Conservation (phyloP, 768 basidiomycete species). For the Xerocomellus amylosporus region DNA sequence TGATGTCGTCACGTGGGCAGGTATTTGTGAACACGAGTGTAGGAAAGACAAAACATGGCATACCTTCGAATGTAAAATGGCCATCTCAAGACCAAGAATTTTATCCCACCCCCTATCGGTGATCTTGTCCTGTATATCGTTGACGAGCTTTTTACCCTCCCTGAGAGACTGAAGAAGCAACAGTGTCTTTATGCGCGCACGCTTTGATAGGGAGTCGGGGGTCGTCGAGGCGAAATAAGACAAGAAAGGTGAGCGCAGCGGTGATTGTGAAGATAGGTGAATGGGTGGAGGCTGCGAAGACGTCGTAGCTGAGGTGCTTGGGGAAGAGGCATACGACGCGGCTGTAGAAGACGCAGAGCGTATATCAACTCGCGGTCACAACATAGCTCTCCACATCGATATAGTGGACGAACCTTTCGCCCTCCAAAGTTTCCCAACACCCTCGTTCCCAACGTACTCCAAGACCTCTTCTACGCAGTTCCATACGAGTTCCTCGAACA, state of each 20-base stretch:
- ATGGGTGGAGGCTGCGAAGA: constrained; percentile 5
- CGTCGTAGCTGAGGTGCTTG: constrained; percentile 2
- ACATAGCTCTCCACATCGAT: neutral
- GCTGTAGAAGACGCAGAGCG: constrained; percentile 32
- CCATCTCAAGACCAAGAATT: constrained; percentile 66
- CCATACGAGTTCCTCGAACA: constrained; percentile 67
- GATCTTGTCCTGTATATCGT: constrained; percentile 22
- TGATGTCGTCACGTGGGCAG: neutral
- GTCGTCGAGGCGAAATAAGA: constrained; percentile 82
- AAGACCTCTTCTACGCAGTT: constrained; percentile 54
- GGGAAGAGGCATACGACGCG: constrained; percentile 48
- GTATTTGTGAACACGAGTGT: neutral
- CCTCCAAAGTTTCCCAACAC: constrained; percentile 60
- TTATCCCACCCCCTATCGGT: constrained; percentile 36
- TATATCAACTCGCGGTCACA: neutral
- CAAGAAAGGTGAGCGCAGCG: constrained; percentile 34
- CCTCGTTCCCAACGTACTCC: constrained; percentile 46
- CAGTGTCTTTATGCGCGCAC: constrained; percentile 67
- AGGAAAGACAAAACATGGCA: neutral
- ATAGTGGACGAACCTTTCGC: constrained; percentile 53
- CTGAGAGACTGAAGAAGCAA: constrained; percentile 62
- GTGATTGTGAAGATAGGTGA: constrained; percentile 1
- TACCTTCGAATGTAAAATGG: constrained; percentile 80
- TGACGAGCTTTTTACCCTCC: constrained; percentile 15
- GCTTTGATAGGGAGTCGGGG: constrained; percentile 73